These are phyloP conservation scores for Yamadazyma diddensiae DNA, from an alignment of 1,139 yeast genomes.

Conservation along the genomic window DNA sequence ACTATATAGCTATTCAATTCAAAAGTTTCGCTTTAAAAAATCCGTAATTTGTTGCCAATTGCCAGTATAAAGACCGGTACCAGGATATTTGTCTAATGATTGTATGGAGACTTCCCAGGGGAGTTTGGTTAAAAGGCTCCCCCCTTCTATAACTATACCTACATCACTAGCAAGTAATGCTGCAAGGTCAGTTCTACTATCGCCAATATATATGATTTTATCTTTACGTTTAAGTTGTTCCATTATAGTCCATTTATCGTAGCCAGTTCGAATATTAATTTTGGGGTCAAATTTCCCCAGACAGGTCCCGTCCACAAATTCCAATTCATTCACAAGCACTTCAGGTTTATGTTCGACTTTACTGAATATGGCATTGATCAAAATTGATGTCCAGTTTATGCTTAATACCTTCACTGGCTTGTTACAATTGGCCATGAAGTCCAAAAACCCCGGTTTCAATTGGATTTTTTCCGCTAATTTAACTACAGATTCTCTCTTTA, in stretches of 20 bases:
- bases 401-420: constrained; percentile 50
- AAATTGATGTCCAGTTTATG: constrained; percentile 60
- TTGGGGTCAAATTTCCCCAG: constrained; percentile 36
- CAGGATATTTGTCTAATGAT: background rate
- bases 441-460: constrained; percentile 43
- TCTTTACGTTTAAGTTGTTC: constrained; percentile 17
- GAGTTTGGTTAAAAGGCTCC: constrained; percentile 16
- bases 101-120: constrained; percentile 11
- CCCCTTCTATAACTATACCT: constrained; percentile 48
- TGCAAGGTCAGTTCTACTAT: constrained; percentile 61
- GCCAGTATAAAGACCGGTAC: constrained; percentile 9
- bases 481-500: constrained; percentile 29
- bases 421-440: constrained; percentile 27
- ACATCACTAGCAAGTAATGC: constrained; percentile 47
- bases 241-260: constrained; percentile 45
- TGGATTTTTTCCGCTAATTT: constrained; percentile 36
- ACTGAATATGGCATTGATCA: constrained; percentile 43
- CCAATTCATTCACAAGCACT: constrained; percentile 47
- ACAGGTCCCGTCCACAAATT: constrained; percentile 32
- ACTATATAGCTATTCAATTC: constrained; percentile 6
- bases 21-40: constrained; percentile 2
- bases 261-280: constrained; percentile 48
- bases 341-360: background rate
- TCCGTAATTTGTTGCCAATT: constrained; percentile 12
- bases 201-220: constrained; percentile 55